Base-by-base conservation (phyloP, 164 flowering plant genomes). In the Vitis cinerea region DNA sequence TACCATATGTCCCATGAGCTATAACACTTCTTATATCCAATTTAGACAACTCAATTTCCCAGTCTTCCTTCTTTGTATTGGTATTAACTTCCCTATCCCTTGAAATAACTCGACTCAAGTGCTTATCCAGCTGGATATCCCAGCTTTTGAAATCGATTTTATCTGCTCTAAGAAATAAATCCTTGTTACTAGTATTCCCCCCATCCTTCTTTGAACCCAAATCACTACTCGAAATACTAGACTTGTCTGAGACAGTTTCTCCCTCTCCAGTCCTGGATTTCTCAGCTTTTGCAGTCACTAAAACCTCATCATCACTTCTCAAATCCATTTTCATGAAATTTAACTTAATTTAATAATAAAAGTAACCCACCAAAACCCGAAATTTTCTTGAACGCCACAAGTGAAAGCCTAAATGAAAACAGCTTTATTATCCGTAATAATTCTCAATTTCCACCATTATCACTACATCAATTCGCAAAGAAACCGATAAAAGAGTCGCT, bases 1-100 rank as follows among this genome's bases (percentile, higher is more conserved):
- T 85, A 16, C 99, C 99, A 67, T 88, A 95, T 50, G 98, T 90
- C 19, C 99, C 99, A 68, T 83, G 84, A 74, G 98, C 97, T 12
- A 90, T 74, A 63, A 83, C 87, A 73, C 74, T 48, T 61, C 69
- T 84, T 29, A 88, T 79, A 50, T 87, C 91, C 75, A 95, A 72
- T 71, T 91, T 92, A 9, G 92, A 74, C 74, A 85, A 72, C 63
- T 92, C 98, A 68, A 95, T 91, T 64, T 93, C 97, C 99, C 98
- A 95, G 63, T 85, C 97, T 72, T 91, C 94, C 71, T 78, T 80
- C 31, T 67, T 73, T 12, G 19, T 10, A 37, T 37, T 37, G 3
- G 61, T 67, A 49, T 49, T 54, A 1, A 52, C 50, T 30, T 76
- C 88, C 44, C 49, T 79, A 2, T 83, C 79, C 74, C 76, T 86